Percentiles rank a stretch among this genome's conserved stretches.
Conservation (phyloP, 1,139 yeast genomes). For the Geotrichum phurueaensis region DNA sequence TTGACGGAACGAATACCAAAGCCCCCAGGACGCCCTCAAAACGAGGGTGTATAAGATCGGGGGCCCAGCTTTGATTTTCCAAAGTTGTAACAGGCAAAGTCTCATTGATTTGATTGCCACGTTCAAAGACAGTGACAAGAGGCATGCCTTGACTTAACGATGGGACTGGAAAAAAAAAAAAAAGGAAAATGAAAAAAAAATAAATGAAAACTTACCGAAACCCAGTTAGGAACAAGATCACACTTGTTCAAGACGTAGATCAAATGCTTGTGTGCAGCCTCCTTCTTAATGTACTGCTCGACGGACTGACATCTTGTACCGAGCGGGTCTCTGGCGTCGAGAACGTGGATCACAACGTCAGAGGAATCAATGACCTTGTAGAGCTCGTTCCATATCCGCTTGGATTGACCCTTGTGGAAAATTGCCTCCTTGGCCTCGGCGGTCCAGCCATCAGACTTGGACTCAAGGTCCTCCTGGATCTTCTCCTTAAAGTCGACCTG, state of each 20-base stretch:
- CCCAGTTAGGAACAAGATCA: constrained; percentile 98
- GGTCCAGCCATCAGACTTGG: constrained; percentile 57
- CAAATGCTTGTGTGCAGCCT: constrained; percentile 94
- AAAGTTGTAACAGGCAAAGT: constrained; percentile 81
- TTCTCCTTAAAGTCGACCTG: constrained; percentile 63
- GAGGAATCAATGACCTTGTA: constrained; percentile 96
- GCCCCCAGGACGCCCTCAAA: constrained; percentile 39
- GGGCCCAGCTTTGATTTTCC: constrained; percentile 58
- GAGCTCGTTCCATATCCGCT: constrained; percentile 96
- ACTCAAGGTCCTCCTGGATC: constrained; percentile 56
- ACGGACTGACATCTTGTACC: constrained; percentile 94
- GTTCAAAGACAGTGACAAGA: constrained; percentile 32
- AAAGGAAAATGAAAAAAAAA: not conserved
- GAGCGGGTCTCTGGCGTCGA: constrained; percentile 95
- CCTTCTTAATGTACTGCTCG: constrained; percentile 86
- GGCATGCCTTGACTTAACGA: constrained; percentile 40
- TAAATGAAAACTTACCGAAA: constrained; percentile 54
- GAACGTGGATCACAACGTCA: constrained; percentile 91
- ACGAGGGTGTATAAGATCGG: constrained; percentile 50
- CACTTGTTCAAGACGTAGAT: constrained; percentile 93
- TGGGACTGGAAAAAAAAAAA: not conserved
- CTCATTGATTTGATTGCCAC: constrained; percentile 24
- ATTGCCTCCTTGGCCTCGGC: constrained; percentile 92
- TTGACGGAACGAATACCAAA: constrained; percentile 41
- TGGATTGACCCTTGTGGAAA: constrained; percentile 94